Evolutionary conservation across 495 filamentous ascomycete species (phyloP), one percentile per base, ranked within the genome.

Genomic region (Penicillium herquei): DNA sequence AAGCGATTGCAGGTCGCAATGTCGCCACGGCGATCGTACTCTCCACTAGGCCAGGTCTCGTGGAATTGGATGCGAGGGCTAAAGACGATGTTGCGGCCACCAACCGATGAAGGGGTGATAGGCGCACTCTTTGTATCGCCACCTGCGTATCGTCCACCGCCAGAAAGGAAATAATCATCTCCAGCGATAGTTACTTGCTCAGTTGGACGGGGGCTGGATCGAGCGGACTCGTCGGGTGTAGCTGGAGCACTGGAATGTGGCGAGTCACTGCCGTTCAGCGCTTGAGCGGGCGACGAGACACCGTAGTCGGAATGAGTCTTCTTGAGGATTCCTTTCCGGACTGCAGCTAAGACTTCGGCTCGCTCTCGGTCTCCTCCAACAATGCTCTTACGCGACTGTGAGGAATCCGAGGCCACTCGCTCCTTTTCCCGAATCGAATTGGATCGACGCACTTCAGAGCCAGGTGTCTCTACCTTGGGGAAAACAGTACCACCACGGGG

Each of bases 1-100:
- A 99, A 75, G 54, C 92, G 89, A 69, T 99, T 99, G 82, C 94
- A 99, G 7, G 94, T 99, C 26, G 94, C 92, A 70, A 97, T 89
- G 11, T 99, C 94, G 44, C 94, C 95, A 37, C 95, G 86, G 44
- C 94, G 87, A 66, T 99, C 94, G 67, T 99, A 99, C 73, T 99
- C 94, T 54, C 86, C 86, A 62, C 85, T 89, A 6, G 92, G 90
- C 93, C 94, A 98, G 13, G 90, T 97, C 64, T 99, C 94, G 66
- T 96, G 86, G 67, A 96, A 97, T 54, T 94, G 85, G 49, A 98
- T 92, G 21, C 93, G 84, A 54, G 94, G 93, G 67, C 88, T 97
- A 70, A 97, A 99, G 34, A 84, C 87, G 51, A 96, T 93, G 69
- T 85, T 89, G 55, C 89, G 86, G 55, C 84, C 83, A 32, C 65